These are phyloP conservation scores for Dalbergia cultrata DNA, from an alignment of 306 rosid genomes.

Conservation along the genomic window DNA sequence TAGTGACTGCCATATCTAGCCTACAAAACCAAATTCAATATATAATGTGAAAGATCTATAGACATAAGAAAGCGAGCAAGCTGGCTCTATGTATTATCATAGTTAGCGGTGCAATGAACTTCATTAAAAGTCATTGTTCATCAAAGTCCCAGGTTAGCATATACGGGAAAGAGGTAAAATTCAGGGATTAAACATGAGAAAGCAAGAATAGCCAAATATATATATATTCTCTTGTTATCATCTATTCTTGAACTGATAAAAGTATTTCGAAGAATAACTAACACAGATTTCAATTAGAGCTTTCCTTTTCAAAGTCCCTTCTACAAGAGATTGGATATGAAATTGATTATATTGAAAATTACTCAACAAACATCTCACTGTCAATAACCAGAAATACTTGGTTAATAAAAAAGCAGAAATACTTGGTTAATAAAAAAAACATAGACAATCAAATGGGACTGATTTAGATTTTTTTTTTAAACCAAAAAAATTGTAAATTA, in stretches of 20 bases:
- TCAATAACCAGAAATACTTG: conserved; percentile 14
- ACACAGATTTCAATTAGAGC: conserved; percentile 8
- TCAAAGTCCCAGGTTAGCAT: conserved; percentile 23
- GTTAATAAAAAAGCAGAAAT: background rate
- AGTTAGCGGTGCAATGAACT: background rate
- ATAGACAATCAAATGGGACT: background rate
- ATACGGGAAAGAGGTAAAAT: background rate
- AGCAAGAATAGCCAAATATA: background rate
- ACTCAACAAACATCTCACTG: conserved; percentile 21
- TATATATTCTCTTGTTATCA: background rate
- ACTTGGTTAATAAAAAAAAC: conserved; percentile 1
- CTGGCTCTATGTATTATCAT: background rate
- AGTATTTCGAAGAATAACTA: background rate
- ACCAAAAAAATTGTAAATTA: background rate
- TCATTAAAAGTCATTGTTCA: conserved; percentile 7
- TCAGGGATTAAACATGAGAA: conserved; percentile 26
- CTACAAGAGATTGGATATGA: conserved; percentile 1
- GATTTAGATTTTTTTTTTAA: background rate
- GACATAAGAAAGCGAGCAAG: conserved; percentile 20
- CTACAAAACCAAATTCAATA: conserved; percentile 48
- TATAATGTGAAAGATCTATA: conserved; percentile 10
- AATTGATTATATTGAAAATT: background rate
- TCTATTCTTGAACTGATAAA: conserved; percentile 14
- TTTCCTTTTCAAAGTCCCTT: conserved; percentile 38
- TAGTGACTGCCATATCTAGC: conserved; percentile 31